phyloP scores from a whole-genome alignment of 495 filamentous ascomycete genomes.

The Talaromyces adpressus region DNA sequence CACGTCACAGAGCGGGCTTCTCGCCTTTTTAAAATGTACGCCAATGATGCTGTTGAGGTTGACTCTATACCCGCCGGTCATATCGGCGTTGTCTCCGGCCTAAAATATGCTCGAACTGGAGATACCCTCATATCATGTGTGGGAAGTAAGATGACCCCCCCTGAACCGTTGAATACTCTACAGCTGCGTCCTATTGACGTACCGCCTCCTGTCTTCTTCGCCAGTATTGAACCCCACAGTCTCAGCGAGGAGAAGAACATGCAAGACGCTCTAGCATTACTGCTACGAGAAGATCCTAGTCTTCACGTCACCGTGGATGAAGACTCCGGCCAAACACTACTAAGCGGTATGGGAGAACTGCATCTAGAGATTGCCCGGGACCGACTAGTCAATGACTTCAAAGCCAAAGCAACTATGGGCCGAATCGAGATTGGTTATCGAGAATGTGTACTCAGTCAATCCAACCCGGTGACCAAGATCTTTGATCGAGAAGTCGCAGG shows the following conservation, averaged over 20 bases:
- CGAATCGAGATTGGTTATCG: conserved; percentile 92
- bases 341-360: conserved; percentile 97
- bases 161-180: conserved; percentile 62
- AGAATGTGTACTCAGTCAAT: conserved; percentile 58
- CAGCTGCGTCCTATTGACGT: conserved; percentile 85
- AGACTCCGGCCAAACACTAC: conserved; percentile 85
- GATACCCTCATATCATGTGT: conserved; percentile 80
- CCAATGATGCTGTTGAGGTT: conserved; percentile 79
- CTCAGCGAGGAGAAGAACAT: conserved; percentile 71
- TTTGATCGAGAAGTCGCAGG: conserved; percentile 79
- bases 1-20: conserved; percentile 74
- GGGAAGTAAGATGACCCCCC: conserved; percentile 52
- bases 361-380: conserved; percentile 93
- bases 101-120: conserved; percentile 86
- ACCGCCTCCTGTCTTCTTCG: conserved; percentile 93
- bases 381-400: conserved; percentile 80
- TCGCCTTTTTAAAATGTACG: conserved; percentile 85
- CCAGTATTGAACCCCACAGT: conserved; percentile 80
- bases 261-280: conserved; percentile 62
- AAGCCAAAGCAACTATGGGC: conserved; percentile 84
- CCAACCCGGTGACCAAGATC: conserved; percentile 45
- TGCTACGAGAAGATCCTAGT: conserved; percentile 90
- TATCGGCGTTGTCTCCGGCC: conserved; percentile 90
- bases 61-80: conserved; percentile 74
- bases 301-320: conserved; percentile 78